Evolutionary conservation across 768 basidiomycete species (phyloP), one percentile per base, ranked within the genome.

Genomic region (Lyophyllum shimeji): DNA sequence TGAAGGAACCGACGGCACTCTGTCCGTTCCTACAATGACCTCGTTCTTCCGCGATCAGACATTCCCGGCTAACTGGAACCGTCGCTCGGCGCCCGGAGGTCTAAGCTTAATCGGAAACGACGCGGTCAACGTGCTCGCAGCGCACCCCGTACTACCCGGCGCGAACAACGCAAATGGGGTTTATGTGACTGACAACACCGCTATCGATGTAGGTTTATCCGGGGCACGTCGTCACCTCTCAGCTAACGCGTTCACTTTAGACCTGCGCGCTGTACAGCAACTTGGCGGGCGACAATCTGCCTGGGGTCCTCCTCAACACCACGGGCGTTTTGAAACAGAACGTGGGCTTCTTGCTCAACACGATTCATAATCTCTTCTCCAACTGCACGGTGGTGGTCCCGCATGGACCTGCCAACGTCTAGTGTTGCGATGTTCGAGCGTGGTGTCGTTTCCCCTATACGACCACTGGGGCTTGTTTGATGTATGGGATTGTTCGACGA

Each of bases 31-130:
- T 13, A 55, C 56, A 12, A 48, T 60, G 56, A 60, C 60, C 3
- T 60, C 60, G 1, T 55, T 60, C 12, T 60, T 60, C 46, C 60
- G 56, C 29, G 56, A 60, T 25, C 60, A 60, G 27, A 55, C 24
- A 29, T 60, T 60, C 42, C 53, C 60, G 9, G 45, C 43, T 9
- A 52, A 57, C 25, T 60, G 60, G 60, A 25, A 50, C 15, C 53
- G 60, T 18, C 56, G 56, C 25, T 44, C 52, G 46, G 51, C 45
- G 5, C 45, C 53, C 3, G 39, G 34, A 6, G 15, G 3, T 37
- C 7, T 37, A 37, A 13, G 34, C 7, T 6, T 6, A 17, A 57
- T 60, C 18, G 56, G 53, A 12, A 13, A 0, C 3, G 29, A 45
- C n/a, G 24, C 50, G n/a, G 27, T 4, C 18, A 20, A 44, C 13